Evolutionary conservation across 441 rosid genomes (phyloP).

Genomic region (Euphorbia celastroides): DNA sequence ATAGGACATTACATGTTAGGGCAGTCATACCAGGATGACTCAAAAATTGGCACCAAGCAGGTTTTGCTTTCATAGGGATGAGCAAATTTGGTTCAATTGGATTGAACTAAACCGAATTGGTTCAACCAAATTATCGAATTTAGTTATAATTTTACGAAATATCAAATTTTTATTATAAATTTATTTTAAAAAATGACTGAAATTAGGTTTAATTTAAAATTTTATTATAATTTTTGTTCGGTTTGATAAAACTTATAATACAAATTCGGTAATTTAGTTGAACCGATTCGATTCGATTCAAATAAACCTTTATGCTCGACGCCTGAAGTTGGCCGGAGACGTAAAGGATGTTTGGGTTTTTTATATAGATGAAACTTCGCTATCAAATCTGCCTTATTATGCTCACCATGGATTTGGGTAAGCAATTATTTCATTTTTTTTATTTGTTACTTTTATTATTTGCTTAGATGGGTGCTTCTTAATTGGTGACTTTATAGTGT

Average conservation of each 20-base stretch:
- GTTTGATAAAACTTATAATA: too few species aligned
- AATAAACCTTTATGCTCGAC: conserved; percentile 11
- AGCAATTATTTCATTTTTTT: not conserved
- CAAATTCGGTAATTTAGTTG: too few species aligned
- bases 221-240: too few species aligned
- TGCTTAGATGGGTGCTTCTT: not conserved
- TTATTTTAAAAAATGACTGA: too few species aligned
- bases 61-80: too few species aligned
- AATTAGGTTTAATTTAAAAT: too few species aligned
- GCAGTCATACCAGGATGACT: conserved; percentile 44
- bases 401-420: conserved; percentile 49
- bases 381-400: conserved; percentile 62
- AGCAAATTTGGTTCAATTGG: too few species aligned
- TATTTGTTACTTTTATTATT: not conserved
- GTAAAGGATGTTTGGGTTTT: conserved; percentile 86
- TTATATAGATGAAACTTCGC: conserved; percentile 84
- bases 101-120: too few species aligned
- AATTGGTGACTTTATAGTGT: not conserved
- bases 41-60: conserved; percentile 25
- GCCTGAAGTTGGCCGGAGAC: conserved; percentile 35
- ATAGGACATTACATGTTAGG: conserved; percentile 55
- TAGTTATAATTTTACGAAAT: too few species aligned
- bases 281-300: too few species aligned
- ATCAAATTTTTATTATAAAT: too few species aligned
- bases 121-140: too few species aligned